These are phyloP conservation scores for Pichia sp. DNA, from an alignment of 1,139 yeast genomes.

Conservation along the genomic window DNA sequence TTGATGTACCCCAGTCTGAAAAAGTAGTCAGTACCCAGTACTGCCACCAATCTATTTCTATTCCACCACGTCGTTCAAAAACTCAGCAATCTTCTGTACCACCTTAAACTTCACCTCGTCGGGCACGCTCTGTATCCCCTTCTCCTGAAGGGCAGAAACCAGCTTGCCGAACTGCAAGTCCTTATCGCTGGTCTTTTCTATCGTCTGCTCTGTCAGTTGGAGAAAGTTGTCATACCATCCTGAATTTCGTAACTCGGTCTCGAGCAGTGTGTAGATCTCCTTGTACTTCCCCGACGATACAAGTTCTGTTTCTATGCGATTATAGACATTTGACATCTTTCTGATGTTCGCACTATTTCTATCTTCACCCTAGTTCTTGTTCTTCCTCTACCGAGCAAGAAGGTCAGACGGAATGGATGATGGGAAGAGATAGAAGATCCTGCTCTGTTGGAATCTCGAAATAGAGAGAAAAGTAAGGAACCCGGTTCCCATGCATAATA, in stretches of 20 bases:
- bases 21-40: background rate
- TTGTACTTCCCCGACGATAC: conserved; percentile 81
- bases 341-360: background rate
- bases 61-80: conserved; percentile 49
- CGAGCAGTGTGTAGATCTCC: conserved; percentile 54
- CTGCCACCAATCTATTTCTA: conserved; percentile 1
- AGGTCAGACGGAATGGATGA: background rate
- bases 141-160: conserved; percentile 47
- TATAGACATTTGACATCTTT: conserved; percentile 44
- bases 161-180: conserved; percentile 49
- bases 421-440: background rate
- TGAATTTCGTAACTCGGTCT: conserved; percentile 61
- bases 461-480: too few relatives aligned
- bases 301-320: conserved; percentile 64
- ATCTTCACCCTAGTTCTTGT: background rate
- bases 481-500: too few relatives aligned
- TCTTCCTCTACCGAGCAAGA: too few relatives aligned
- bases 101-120: conserved; percentile 57
- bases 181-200: conserved; percentile 28
- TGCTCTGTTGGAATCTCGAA: too few relatives aligned
- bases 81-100: conserved; percentile 52
- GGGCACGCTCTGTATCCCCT: conserved; percentile 50
- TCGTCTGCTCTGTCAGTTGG: conserved; percentile 46
- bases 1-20: background rate
- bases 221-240: conserved; percentile 86